phyloP scores from a whole-genome alignment of 331 rosid species.

The Cydonia oblonga region DNA sequence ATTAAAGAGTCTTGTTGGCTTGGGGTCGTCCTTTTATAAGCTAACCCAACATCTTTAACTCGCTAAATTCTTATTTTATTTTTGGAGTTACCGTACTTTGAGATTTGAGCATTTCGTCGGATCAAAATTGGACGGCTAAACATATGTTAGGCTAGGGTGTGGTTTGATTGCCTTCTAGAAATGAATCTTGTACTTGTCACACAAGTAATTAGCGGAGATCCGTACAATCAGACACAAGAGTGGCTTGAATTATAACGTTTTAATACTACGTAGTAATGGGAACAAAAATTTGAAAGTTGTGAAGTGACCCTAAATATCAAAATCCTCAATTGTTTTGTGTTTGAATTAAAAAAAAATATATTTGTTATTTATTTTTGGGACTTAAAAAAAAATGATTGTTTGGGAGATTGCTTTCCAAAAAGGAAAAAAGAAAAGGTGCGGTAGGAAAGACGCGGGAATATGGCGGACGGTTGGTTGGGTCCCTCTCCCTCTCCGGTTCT shows the following conservation, averaged over 20 bases:
- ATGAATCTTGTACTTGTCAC: too few relatives aligned
- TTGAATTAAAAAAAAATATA: too few relatives aligned
- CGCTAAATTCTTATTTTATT: too few relatives aligned
- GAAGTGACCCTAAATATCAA: too few relatives aligned
- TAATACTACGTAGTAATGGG: too few relatives aligned
- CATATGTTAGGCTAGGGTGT: neutral
- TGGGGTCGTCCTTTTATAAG: neutral
- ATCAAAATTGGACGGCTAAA: neutral
- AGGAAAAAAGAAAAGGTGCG: neutral
- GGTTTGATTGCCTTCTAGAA: too few relatives aligned
- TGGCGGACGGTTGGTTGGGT: constrained; percentile 48
- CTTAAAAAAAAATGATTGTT: neutral
- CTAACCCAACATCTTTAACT: neutral
- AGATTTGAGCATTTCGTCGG: neutral
- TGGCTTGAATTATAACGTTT: too few relatives aligned
- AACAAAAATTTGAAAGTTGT: too few relatives aligned
- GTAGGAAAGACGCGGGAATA: constrained; percentile 25
- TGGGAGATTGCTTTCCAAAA: neutral
- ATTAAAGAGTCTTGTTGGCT: too few relatives aligned
- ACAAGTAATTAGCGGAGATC: rapidly evolving
- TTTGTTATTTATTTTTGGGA: neutral
- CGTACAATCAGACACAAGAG: too few relatives aligned
- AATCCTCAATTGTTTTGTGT: too few relatives aligned
- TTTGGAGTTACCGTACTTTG: neutral
- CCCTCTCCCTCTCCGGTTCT: constrained; percentile 18